phyloP scores from a whole-genome alignment of 116 monocot genomes.

The Papilionanthe hybrid region DNA sequence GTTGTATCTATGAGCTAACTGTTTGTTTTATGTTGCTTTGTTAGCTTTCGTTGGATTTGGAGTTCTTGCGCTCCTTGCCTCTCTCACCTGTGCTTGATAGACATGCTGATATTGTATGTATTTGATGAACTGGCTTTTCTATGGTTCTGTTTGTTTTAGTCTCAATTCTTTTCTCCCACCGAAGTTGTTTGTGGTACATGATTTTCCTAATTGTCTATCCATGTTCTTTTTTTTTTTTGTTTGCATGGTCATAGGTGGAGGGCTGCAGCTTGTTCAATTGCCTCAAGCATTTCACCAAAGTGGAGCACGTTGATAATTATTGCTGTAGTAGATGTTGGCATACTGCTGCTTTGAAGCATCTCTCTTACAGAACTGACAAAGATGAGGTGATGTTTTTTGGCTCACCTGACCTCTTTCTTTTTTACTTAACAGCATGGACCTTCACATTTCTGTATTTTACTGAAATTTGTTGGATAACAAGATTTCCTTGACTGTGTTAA shows the following conservation, averaged over 20 bases:
- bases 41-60: slow-evolving; percentile 78
- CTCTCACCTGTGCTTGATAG: slow-evolving; percentile 56
- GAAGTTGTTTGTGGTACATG: background rate
- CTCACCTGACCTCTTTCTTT: background rate
- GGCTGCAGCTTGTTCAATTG: slow-evolving; percentile 69
- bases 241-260: slow-evolving; percentile 41
- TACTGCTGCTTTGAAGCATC: slow-evolving; percentile 48
- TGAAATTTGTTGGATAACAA: background rate
- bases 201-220: background rate
- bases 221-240: background rate
- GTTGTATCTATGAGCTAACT: background rate
- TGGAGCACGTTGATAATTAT: slow-evolving; percentile 67
- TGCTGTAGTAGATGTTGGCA: slow-evolving; percentile 79
- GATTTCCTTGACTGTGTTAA: slow-evolving; percentile 1
- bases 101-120: slow-evolving; percentile 50
- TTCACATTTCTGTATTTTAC: background rate
- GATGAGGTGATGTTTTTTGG: slow-evolving; percentile 51
- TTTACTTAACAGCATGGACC: background rate
- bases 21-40: background rate
- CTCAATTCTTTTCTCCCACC: background rate
- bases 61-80: slow-evolving; percentile 76
- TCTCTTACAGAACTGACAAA: slow-evolving; percentile 39
- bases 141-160: slow-evolving; percentile 26
- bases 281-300: slow-evolving; percentile 51
- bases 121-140: slow-evolving; percentile 6